These are phyloP conservation scores for Prunus yedoensis DNA, from an alignment of 331 rosid genomes.

Conservation along the genomic window DNA sequence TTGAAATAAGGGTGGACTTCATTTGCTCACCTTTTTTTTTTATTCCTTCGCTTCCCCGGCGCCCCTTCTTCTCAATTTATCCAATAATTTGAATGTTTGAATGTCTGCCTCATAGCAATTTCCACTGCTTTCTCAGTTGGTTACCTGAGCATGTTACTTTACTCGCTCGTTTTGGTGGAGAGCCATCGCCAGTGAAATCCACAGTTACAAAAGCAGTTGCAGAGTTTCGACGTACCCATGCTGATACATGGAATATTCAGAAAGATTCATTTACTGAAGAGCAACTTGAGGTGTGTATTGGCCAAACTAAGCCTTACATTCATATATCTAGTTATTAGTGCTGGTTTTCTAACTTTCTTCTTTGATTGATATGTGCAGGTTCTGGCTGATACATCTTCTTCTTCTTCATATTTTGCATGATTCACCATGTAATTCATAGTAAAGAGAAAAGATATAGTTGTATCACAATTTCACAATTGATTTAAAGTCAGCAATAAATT, in stretches of 20 bases:
- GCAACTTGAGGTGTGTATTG: conserved; percentile 85
- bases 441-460: conserved; percentile 34
- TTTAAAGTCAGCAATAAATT: conserved; percentile 32
- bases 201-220: conserved; percentile 98
- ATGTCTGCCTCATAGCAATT: not conserved
- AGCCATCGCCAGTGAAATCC: conserved; percentile 74
- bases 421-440: conserved; percentile 31
- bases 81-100: not conserved
- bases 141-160: conserved; percentile 87
- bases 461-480: conserved; percentile 30
- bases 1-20: not conserved
- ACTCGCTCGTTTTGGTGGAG: conserved; percentile 89
- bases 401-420: conserved; percentile 96
- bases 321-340: not conserved
- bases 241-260: conserved; percentile 97
- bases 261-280: conserved; percentile 84
- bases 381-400: conserved; percentile 94
- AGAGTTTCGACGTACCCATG: conserved; percentile 97
- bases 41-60: not conserved
- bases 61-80: not conserved
- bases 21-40: not conserved
- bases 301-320: not conserved
- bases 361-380: conserved; percentile 47
- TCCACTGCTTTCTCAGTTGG: conserved; percentile 60
- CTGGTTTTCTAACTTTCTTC: not conserved